A percentile compares a stretch with the other conserved stretches of the same genome.
phyloP scores from a whole-genome alignment of 1,284 basidiomycete species.

The Neolentinus lepideus region DNA sequence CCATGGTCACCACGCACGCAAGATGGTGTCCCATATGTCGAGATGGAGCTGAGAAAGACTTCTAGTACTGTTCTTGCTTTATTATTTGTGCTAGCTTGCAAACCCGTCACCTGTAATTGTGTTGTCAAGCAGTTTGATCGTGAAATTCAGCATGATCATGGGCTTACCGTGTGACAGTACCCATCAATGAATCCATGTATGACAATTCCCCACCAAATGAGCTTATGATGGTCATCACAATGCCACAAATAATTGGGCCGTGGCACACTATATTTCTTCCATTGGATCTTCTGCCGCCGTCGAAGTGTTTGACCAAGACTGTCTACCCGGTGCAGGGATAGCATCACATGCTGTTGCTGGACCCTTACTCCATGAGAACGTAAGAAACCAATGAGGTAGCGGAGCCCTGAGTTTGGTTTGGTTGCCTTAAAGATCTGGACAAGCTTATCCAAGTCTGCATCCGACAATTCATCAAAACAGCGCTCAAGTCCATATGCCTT shows the following conservation, averaged over 20 bases:
- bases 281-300: constrained; percentile 11
- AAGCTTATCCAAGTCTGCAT: constrained; percentile 5
- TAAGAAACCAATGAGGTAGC: constrained; percentile 8
- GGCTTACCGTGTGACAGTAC: constrained; percentile 26
- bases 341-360: not conserved
- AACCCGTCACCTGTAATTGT: constrained; percentile 20
- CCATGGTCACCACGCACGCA: constrained; percentile 20
- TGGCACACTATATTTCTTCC: constrained; percentile 23
- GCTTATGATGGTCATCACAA: constrained; percentile 41
- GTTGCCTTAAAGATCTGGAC: not conserved
- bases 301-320: constrained; percentile 10
- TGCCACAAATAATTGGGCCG: constrained; percentile 39
- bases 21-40: constrained; percentile 16
- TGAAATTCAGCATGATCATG: too few relatives aligned
- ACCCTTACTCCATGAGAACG: constrained; percentile 4
- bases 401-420: constrained; percentile 8
- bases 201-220: constrained; percentile 41
- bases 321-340: constrained; percentile 13
- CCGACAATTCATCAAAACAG: not conserved
- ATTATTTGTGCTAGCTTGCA: constrained; percentile 32
- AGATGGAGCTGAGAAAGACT: constrained; percentile 17
- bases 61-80: constrained; percentile 28
- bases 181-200: constrained; percentile 43
- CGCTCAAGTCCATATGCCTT: not conserved
- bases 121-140: too few relatives aligned